Evolutionary conservation across 2,329 filamentous ascomycete genomes (phyloP).

Genomic region (Coniochaeta ligniaria): DNA sequence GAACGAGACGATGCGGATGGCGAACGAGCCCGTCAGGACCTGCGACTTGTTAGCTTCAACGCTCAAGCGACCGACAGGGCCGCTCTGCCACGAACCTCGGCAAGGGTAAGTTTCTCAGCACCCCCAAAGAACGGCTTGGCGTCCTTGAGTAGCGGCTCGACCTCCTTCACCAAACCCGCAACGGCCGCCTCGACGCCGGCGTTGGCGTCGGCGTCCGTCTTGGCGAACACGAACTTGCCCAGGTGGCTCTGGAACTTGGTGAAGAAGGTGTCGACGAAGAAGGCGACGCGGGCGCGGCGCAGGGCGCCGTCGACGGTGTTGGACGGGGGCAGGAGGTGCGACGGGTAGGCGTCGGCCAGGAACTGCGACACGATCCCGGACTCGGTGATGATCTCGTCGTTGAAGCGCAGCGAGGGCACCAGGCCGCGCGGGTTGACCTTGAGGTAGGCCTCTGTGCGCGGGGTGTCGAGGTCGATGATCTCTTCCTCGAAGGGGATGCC

Average conservation of each 20-base stretch:
- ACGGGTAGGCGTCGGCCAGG: slow-evolving; percentile 59
- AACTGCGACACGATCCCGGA: slow-evolving; percentile 69
- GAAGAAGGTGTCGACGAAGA: slow-evolving; percentile 45
- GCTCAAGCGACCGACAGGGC: not conserved
- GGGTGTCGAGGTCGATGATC: slow-evolving; percentile 62
- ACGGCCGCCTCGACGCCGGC: slow-evolving; percentile 43
- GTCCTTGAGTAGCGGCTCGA: slow-evolving; percentile 61
- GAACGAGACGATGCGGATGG: slow-evolving; percentile 12
- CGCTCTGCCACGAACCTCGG: slow-evolving; percentile 49
- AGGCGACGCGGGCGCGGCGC: slow-evolving; percentile 57
- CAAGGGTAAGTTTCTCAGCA: slow-evolving; percentile 58
- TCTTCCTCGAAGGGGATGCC: slow-evolving; percentile 61
- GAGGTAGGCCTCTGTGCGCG: slow-evolving; percentile 68
- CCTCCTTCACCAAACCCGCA: slow-evolving; percentile 54
- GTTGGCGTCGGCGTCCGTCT: slow-evolving; percentile 41
- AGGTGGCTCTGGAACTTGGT: slow-evolving; percentile 34
- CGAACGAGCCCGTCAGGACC: slow-evolving; percentile 6
- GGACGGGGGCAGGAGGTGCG: slow-evolving; percentile 52
- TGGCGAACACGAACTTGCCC: slow-evolving; percentile 35
- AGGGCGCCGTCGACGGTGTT: slow-evolving; percentile 48
- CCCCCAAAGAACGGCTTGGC: slow-evolving; percentile 57
- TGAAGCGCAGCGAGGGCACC: slow-evolving; percentile 63
- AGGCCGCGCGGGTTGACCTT: slow-evolving; percentile 72
- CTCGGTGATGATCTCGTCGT: slow-evolving; percentile 63
- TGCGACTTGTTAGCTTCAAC: slow-evolving; percentile 5